Percentiles rank a stretch among this genome's conserved stretches.
phyloP scores from a whole-genome alignment of 2,329 filamentous ascomycete species.

The Phaeophleospora eucalypticola region DNA sequence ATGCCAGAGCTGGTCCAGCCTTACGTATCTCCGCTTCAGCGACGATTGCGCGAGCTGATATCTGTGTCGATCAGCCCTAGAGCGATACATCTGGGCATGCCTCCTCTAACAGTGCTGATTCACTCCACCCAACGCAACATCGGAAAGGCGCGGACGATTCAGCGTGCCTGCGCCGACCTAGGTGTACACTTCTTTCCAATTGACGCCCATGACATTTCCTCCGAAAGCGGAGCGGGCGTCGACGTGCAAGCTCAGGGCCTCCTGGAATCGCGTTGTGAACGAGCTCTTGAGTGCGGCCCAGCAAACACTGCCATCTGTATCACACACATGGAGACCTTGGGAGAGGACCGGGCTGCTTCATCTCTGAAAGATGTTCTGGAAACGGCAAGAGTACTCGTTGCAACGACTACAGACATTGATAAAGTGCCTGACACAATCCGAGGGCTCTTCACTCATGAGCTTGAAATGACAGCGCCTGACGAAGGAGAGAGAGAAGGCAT shows the following conservation, averaged over 20 bases:
- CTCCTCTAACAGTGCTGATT: conserved; percentile 80
- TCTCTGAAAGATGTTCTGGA: conserved; percentile 78
- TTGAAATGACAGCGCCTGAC: conserved; percentile 89
- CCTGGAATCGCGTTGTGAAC: conserved; percentile 78
- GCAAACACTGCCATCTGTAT: conserved; percentile 82
- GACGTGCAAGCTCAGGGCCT: conserved; percentile 95
- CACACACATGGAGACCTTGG: conserved; percentile 84
- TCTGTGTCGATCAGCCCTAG: conserved; percentile 83
- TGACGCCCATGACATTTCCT: conserved; percentile 88
- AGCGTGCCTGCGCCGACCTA: conserved; percentile 76
- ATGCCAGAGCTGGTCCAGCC: conserved; percentile 38
- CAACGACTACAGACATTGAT: conserved; percentile 92
- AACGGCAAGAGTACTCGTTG: conserved; percentile 78
- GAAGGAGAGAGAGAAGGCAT: conserved; percentile 90
- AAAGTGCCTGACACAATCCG: conserved; percentile 88
- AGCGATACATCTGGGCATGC: conserved; percentile 81
- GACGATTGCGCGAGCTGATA: conserved; percentile 77
- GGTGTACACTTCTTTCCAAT: conserved; percentile 86
- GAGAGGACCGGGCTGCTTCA: conserved; percentile 81
- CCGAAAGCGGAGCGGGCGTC: conserved; percentile 81
- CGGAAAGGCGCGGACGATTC: conserved; percentile 78
- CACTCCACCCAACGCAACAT: conserved; percentile 91
- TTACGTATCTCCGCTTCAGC: conserved; percentile 43
- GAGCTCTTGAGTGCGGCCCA: conserved; percentile 81
- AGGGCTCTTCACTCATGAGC: conserved; percentile 88